These are phyloP conservation scores for Fonsecaea multimorphosa DNA, from an alignment of 2,329 filamentous ascomycete species.

Conservation along the genomic window DNA sequence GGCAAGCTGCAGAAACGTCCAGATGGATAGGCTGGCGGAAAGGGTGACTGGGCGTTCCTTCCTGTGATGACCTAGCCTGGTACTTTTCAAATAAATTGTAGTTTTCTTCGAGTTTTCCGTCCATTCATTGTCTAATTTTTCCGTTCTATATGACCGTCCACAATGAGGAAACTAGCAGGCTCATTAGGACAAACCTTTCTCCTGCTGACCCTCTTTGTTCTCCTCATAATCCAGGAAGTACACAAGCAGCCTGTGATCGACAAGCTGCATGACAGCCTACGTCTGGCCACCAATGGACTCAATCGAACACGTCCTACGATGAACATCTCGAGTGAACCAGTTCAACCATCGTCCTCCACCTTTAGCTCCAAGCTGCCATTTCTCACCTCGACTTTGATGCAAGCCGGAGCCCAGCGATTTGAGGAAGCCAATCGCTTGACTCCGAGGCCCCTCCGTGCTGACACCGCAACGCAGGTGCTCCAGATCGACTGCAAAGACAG, in stretches of 20 bases:
- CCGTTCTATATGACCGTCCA: neutral
- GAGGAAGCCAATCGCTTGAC: neutral
- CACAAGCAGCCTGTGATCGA: slow-evolving; percentile 14
- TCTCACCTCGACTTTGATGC: neutral
- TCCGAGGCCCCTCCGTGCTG: neutral
- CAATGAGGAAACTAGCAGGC: slow-evolving; percentile 8
- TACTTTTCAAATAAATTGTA: neutral
- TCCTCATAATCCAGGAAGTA: slow-evolving; percentile 10
- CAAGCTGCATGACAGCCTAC: slow-evolving; percentile 3
- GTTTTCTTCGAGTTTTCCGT: neutral
- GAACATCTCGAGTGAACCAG: neutral
- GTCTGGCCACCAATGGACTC: slow-evolving; percentile 6
- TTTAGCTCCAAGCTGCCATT: neutral
- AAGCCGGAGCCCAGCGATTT: neutral
- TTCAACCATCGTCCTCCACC: neutral
- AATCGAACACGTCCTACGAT: slow-evolving; percentile 32
- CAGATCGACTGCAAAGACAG: slow-evolving; percentile 12
- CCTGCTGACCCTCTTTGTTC: slow-evolving; percentile 4
- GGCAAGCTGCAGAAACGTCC: neutral
- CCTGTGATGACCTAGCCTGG: neutral
- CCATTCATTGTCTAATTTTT: neutral
- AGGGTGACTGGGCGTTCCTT: neutral
- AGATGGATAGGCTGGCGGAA: neutral
- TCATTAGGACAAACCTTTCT: slow-evolving; percentile 10
- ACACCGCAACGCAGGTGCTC: neutral